phyloP scores from a whole-genome alignment of 2,329 filamentous ascomycete species.

The Claviceps sp. region DNA sequence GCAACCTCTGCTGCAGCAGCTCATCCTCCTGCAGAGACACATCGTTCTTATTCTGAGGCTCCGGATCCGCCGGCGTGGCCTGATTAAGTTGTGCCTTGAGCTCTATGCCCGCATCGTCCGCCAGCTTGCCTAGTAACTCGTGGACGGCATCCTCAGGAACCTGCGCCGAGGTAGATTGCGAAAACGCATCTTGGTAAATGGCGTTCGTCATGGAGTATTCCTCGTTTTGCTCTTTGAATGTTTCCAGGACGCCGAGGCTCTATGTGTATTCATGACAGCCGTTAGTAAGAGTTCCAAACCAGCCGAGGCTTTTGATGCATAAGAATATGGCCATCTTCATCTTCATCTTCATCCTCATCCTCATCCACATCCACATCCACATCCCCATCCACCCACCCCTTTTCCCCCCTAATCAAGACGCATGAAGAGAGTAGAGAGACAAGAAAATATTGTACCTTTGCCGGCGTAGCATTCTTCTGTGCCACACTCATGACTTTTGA shows the following conservation, averaged over 20 bases:
- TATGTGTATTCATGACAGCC: constrained; percentile 8
- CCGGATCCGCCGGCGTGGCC: constrained; percentile 41
- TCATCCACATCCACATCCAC: too few species aligned
- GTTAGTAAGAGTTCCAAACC: too few species aligned
- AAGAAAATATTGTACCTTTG: constrained; percentile 27
- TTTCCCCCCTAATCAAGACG: not conserved
- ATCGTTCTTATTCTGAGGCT: constrained; percentile 43
- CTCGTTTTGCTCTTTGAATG: constrained; percentile 49
- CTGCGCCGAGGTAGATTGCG: constrained; percentile 59
- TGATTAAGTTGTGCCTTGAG: constrained; percentile 59
- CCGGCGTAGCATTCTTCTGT: constrained; percentile 45
- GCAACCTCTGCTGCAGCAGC: constrained; percentile 49
- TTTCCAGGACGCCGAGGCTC: constrained; percentile 47
- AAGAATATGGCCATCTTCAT: too few species aligned
- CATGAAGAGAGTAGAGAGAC: not conserved
- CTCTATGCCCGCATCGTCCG: constrained; percentile 78
- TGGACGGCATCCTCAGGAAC: constrained; percentile 76
- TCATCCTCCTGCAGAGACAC: constrained; percentile 71
- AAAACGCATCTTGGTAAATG: constrained; percentile 79
- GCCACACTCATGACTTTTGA: constrained; percentile 44
- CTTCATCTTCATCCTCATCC: too few species aligned
- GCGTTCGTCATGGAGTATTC: constrained; percentile 52
- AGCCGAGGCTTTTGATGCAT: too few species aligned
- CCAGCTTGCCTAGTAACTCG: constrained; percentile 69
- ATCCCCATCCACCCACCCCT: too few species aligned